These are phyloP conservation scores for Nakaseomyces kungkrabaensis DNA, from an alignment of 1,139 yeast species.

Conservation along the genomic window DNA sequence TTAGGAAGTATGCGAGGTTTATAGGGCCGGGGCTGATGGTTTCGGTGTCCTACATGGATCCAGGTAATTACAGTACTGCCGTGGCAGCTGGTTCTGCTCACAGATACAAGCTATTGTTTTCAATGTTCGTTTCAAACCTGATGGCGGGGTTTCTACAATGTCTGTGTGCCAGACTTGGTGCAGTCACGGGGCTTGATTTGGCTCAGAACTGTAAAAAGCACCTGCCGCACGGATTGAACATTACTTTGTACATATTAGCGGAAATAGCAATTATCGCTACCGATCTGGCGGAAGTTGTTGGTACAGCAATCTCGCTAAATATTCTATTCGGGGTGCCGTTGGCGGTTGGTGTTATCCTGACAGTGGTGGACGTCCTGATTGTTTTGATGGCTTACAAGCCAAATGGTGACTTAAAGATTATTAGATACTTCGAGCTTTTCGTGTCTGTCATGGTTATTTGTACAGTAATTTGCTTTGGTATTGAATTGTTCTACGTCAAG, in stretches of 20 bases:
- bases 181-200: conserved; percentile 67
- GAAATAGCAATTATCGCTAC: conserved; percentile 73
- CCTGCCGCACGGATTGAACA: conserved; percentile 47
- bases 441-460: conserved; percentile 53
- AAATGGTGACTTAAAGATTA: conserved; percentile 57
- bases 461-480: conserved; percentile 56
- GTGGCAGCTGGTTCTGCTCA: conserved; percentile 72
- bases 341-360: conserved; percentile 54
- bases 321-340: conserved; percentile 60
- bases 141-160: conserved; percentile 67
- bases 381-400: conserved; percentile 62
- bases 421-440: conserved; percentile 56
- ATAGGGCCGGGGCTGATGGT: conserved; percentile 77
- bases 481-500: conserved; percentile 48
- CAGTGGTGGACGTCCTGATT: conserved; percentile 63
- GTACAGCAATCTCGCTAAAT: conserved; percentile 67
- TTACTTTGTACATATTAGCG: conserved; percentile 51
- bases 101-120: conserved; percentile 52
- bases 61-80: conserved; percentile 73
- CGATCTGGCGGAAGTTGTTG: conserved; percentile 75
- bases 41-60: conserved; percentile 72
- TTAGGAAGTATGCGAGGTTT: conserved; percentile 44
- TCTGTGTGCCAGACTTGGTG: conserved; percentile 64
- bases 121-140: conserved; percentile 54
- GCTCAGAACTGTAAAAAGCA: conserved; percentile 68